Percentiles rank a stretch among this genome's conserved stretches.
phyloP scores from a whole-genome alignment of 495 filamentous ascomycete species.

The Echria macrotheca region DNA sequence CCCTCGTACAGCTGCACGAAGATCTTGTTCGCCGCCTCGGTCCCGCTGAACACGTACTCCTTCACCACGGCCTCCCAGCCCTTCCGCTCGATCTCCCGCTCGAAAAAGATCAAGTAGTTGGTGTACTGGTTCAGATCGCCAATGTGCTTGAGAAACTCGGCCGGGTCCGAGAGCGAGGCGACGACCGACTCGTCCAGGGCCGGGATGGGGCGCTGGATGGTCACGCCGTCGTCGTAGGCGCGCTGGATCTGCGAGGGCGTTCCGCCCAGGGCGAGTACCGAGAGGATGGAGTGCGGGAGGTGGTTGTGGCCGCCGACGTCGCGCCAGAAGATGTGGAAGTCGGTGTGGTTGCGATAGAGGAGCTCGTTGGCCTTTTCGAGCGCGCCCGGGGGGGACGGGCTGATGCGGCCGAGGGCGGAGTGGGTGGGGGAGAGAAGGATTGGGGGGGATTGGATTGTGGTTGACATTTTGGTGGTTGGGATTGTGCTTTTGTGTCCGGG shows the following conservation, averaged over 20 bases:
- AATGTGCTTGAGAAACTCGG: constrained; percentile 21
- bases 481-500: too few relatives aligned
- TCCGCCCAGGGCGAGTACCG: constrained; percentile 26
- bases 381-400: constrained; percentile 2
- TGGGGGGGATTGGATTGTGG: not conserved
- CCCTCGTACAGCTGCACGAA: constrained; percentile 26
- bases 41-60: constrained; percentile 29
- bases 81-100: constrained; percentile 25
- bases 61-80: constrained; percentile 28
- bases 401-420: not conserved
- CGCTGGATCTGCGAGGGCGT: constrained; percentile 20
- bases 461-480: not conserved
- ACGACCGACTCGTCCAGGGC: constrained; percentile 19
- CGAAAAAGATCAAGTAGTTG: constrained; percentile 34
- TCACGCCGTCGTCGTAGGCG: constrained; percentile 23
- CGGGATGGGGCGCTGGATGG: constrained; percentile 24
- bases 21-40: constrained; percentile 27
- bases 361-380: constrained; percentile 43
- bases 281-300: constrained; percentile 31
- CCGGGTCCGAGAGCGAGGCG: constrained; percentile 21
- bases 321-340: constrained; percentile 26
- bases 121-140: constrained; percentile 25
- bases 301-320: constrained; percentile 26
- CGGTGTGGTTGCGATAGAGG: constrained; percentile 58
- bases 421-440: not conserved